Evolutionary conservation across 2,329 filamentous ascomycete species (phyloP).

Genomic region (Fusarium domesticum): DNA sequence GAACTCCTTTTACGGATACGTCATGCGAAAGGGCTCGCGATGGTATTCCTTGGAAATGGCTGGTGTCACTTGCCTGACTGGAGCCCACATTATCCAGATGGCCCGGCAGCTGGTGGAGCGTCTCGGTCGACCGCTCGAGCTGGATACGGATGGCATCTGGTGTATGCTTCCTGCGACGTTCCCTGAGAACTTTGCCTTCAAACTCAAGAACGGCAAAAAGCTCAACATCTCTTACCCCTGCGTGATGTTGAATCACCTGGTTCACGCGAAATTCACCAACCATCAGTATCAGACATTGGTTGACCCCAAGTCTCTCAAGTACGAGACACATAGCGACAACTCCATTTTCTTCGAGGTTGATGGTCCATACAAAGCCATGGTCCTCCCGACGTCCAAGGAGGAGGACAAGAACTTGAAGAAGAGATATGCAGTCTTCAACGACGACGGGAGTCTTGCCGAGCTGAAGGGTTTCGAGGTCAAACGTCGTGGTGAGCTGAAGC

Average conservation of each 20-base stretch:
- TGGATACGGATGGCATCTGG: conserved; percentile 99
- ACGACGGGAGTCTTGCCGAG: conserved; percentile 92
- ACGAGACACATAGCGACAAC: conserved; percentile 97
- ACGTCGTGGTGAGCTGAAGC: conserved; percentile 92
- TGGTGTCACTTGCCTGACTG: conserved; percentile 94
- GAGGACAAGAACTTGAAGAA: conserved; percentile 99
- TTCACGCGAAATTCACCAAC: conserved; percentile 93
- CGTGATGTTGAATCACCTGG: conserved; percentile 97
- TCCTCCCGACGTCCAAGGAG: conserved; percentile 94
- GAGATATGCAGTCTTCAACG: conserved; percentile 97
- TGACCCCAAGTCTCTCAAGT: conserved; percentile 77
- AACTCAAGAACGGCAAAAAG: conserved; percentile 93
- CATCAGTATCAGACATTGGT: conserved; percentile 92
- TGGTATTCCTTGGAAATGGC: conserved; percentile 99
- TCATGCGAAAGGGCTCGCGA: conserved; percentile 97
- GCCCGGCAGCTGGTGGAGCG: conserved; percentile 90
- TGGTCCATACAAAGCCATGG: conserved; percentile 95
- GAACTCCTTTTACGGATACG: conserved; percentile 98
- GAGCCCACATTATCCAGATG: conserved; percentile 95
- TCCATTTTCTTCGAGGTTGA: conserved; percentile 99
- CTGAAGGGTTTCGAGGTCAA: conserved; percentile 98
- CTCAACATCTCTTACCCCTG: conserved; percentile 95
- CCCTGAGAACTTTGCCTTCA: conserved; percentile 94
- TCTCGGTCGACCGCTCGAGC: conserved; percentile 85
- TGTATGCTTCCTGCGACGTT: conserved; percentile 97